phyloP scores from a whole-genome alignment of 768 basidiomycete species.

The Suillus weaverae region DNA sequence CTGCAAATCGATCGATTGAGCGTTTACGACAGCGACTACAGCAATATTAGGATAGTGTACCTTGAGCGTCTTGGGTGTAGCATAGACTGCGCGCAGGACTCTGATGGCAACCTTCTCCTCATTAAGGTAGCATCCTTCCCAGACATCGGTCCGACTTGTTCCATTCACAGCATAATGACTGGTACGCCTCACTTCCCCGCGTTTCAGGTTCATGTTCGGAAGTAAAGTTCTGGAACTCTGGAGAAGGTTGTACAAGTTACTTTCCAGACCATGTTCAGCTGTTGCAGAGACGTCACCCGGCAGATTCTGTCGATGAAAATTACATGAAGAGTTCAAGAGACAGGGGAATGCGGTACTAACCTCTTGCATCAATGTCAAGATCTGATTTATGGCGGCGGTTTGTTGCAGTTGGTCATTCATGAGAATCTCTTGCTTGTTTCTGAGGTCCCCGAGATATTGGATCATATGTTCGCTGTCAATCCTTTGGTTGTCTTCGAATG shows the following conservation, averaged over 20 bases:
- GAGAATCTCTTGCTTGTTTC: conserved; percentile 39
- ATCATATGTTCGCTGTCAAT: conserved; percentile 46
- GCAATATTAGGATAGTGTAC: conserved; percentile 23
- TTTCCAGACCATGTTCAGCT: conserved; percentile 42
- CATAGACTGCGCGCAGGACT: conserved; percentile 50
- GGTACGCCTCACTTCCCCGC: conserved; percentile 54
- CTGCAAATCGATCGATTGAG: conserved; percentile 24
- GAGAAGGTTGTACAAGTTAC: conserved; percentile 51
- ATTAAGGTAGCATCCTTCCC: conserved; percentile 55
- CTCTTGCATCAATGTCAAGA: conserved; percentile 54
- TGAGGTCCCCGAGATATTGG: conserved; percentile 44
- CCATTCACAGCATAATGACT: conserved; percentile 53
- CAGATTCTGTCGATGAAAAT: conserved; percentile 25
- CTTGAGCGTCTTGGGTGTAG: conserved; percentile 44
- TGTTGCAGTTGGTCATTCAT: conserved; percentile 34
- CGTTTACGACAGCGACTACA: not conserved
- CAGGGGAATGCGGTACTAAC: conserved; percentile 24
- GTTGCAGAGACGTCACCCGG: conserved; percentile 15
- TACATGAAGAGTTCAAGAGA: not conserved
- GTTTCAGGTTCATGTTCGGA: conserved; percentile 49
- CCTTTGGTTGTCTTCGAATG: conserved; percentile 39
- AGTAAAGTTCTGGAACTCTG: conserved; percentile 46
- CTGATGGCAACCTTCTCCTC: conserved; percentile 60
- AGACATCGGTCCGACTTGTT: conserved; percentile 53
- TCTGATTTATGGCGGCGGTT: conserved; percentile 34